Evolutionary conservation across 345 rosid species (phyloP), one percentile per base, ranked within the genome.

Genomic region (Luvunga scandens): DNA sequence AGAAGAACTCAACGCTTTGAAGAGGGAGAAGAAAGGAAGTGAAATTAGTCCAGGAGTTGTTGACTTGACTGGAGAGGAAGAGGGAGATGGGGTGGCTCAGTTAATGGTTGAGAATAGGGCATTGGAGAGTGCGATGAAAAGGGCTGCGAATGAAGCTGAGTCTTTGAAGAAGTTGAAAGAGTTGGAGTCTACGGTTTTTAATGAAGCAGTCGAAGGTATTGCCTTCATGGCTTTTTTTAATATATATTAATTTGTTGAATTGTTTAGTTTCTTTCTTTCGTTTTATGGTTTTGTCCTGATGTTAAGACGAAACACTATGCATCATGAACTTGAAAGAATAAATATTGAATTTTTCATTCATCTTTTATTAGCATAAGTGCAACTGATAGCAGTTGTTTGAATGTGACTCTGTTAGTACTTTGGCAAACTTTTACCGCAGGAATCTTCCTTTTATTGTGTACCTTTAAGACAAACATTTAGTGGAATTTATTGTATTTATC

Each of bases 81-180:
- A 81, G 28, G 85, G 85, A 38, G 81, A 80, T 77, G 45, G 67
- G 39, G 78, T 86, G 59, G 27, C 80, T 66, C 86, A 84, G 81
- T 84, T 91, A 55, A 81, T 86, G 87, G 76, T 73, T 70, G 88
- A 88, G 86, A 90, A 87, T 77, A 42, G 5, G 48, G 76, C 79
- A 25, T 80, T 89, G 76, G 86, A 87, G 73, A 65, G 63, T 66
- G 90, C 88, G 87, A 89, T 88, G 87, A 73, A 80, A 48, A 69
- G 25, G 76, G 93, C 88, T 70, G 91, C 85, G 84, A 81, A n/a
- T 2, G 85, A 88, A 45, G 81, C 82, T 22, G 82, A 84, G 80
- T 59, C 57, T 24, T 90, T 93, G 94, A 94, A 87, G 36, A 90
- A 83, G 85, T 87, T 81, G 71, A 83, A 74, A 84, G 88, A 85